phyloP scores from a whole-genome alignment of 352 stramenopile species.

The Phytophthora idaei region DNA sequence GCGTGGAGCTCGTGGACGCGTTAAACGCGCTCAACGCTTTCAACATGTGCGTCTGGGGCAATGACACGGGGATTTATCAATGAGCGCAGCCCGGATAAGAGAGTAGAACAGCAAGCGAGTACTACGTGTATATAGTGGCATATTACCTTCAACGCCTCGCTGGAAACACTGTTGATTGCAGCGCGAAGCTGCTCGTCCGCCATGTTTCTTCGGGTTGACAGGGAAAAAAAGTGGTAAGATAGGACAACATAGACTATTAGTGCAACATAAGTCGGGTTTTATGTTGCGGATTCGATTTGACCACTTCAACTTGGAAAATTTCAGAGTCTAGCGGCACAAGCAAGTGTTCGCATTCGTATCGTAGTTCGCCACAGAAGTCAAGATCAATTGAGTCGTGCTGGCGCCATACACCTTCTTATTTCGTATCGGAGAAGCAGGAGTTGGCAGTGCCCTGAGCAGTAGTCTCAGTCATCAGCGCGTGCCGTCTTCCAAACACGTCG shows the following conservation, averaged over 20 bases:
- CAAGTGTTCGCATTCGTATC: no score
- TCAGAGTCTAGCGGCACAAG: no score
- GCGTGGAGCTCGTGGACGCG: constrained; percentile 6
- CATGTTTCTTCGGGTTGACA: constrained; percentile 36
- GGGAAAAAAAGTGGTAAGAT: neutral
- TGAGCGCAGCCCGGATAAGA: constrained; percentile 11
- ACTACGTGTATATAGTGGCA: neutral
- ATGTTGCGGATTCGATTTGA: no score
- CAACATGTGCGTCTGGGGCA: constrained; percentile 72
- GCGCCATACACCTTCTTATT: no score
- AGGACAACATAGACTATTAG: neutral
- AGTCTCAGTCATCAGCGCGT: no score
- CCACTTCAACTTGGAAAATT: no score
- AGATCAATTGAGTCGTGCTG: no score
- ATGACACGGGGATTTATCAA: constrained; percentile 20
- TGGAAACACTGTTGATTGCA: constrained; percentile 41
- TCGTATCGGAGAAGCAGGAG: no score
- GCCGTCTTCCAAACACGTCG: no score
- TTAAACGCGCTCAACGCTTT: constrained; percentile 59
- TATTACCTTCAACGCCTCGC: constrained; percentile 41
- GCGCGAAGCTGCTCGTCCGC: constrained; percentile 41
- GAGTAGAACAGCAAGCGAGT: neutral
- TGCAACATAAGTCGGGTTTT: no score
- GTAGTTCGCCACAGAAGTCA: no score
- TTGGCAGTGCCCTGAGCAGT: no score